Base-by-base conservation (phyloP, 352 stramenopile genomes). In the Globisporangium abappressorium region DNA sequence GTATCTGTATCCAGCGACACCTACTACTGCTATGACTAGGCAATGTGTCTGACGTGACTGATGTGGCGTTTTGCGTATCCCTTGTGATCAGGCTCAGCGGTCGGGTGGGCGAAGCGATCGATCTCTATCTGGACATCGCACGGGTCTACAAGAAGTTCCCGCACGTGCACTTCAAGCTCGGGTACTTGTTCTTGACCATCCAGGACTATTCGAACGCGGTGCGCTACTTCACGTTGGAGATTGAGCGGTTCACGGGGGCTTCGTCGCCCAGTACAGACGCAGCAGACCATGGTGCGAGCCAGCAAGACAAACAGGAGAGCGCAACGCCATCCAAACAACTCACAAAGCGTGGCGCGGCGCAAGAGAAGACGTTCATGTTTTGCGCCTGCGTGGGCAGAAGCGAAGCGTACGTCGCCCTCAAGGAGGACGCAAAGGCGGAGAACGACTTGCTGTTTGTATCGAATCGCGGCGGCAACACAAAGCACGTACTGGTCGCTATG, bases 131-230 rank as follows among this genome's bases (percentile, higher is more conserved):
- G 60, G 76, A 84, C 47, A 67, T 86, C 46, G 76, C 70, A 14
- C 70, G 72, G 49, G 70, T 75, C 43, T 76, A 82, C 43, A 69
- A 65, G 20, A 61, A 68, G 14, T 79, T 79, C 5, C 76, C 78
- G 18, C 78, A 88, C 59, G 78, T 84, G 4, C 78, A 85, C 68
- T 88, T 88, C 66, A 88, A 88, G 66, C 70, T 88, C 30, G 80
- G 76, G 1, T 85, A 73, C 38, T 67, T 88, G 12, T 85, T 74
- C 26, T 71, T 85, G 22, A 56, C 67, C 6, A 53, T 76, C 3
- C 62, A 81, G 20, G 75, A 88, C 62, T 66, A 67, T 36, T 59
- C 49, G 1, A 69, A 56, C 15, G 80, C 77, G 0, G 65, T 77
- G 15, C 76, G 63, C 1, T 75, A 84, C 53, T 84, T 87, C 55